Evolutionary conservation across 306 rosid species (phyloP), one percentile per base, ranked within the genome.

Genomic region (Malus sylvestris): DNA sequence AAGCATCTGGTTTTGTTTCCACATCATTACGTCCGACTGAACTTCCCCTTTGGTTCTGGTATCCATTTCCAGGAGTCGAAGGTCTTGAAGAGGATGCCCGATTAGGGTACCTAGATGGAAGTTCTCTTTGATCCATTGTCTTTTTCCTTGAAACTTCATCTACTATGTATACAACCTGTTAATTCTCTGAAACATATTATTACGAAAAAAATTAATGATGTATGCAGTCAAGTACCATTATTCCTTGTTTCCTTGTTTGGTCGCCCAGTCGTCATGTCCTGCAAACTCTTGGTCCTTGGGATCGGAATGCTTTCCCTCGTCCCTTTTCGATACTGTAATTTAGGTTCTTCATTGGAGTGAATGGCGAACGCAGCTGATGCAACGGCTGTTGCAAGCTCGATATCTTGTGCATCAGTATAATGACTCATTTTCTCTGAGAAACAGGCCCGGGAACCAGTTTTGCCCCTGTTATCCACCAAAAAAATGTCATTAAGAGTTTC

Each of bases 331-430:
- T 77, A 7, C 33, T 67, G 83, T 22, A 49, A 70, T 61, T 81
- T 87, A 6, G 65, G 80, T 77, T 88, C 85, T 77, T 90, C 91
- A 8, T 80, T 76, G 1, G 93, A 85, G 74, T 81, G 80, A 84
- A 90, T 79, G n/a, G 91, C 89, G 60, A 76, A 78, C 38, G 88
- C 90, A 76, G 86, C 89, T 64, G 96, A 86, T 67, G 90, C 91
- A 35, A 84, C 81, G n/a, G 90, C 89, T 35, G 90, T 58, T 68
- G 83, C 86, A 73, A 80, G 80, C 71, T 87, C 90, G 3, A 67
- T 73, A 18, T 91, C 89, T 78, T 32, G 78, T 46, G 76, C 45
- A 49, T 74, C 74, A 61, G 73, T 73, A 76, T 80, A 86, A 72
- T 74, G 80, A 70, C 61, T 71, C 71, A 60, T 80, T 68, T 81